Percentiles rank a stretch among this genome's conserved stretches.
Conservation (phyloP, 768 basidiomycete species). For the Fomitopsis pulvina region DNA sequence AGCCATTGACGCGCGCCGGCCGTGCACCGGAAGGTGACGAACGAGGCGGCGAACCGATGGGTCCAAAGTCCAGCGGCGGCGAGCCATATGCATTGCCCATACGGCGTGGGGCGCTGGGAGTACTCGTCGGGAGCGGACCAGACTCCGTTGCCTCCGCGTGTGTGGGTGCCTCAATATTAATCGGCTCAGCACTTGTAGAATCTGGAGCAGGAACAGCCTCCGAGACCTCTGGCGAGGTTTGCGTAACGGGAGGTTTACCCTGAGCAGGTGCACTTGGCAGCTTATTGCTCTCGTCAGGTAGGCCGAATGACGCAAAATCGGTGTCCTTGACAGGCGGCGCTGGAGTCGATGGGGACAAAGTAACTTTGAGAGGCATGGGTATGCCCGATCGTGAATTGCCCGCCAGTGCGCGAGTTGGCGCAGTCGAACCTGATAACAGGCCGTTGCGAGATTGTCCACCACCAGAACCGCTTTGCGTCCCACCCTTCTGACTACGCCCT, state of each 20-base stretch:
- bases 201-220: constrained; percentile 10
- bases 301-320: constrained; percentile 64
- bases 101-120: constrained; percentile 42
- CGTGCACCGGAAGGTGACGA: constrained; percentile 30
- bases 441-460: constrained; percentile 21
- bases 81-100: constrained; percentile 32
- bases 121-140: constrained; percentile 47
- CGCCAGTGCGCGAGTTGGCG: constrained; percentile 48
- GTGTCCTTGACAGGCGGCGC: constrained; percentile 73
- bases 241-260: constrained; percentile 14
- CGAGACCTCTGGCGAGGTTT: constrained; percentile 7
- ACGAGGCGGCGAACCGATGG: constrained; percentile 75
- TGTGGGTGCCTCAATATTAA: constrained; percentile 4
- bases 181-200: constrained; percentile 5
- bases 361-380: constrained; percentile 62
- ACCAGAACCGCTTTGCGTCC: constrained; percentile 8
- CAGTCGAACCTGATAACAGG: constrained; percentile 55
- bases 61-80: constrained; percentile 58
- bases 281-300: constrained; percentile 53
- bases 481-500: constrained; percentile 25
- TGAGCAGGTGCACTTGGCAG: constrained; percentile 40
- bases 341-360: constrained; percentile 70
- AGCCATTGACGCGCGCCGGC: constrained; percentile 34
- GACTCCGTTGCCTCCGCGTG: constrained; percentile 24
- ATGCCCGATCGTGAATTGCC: constrained; percentile 51